A percentile compares a stretch with the other conserved stretches of the same genome.
These are phyloP conservation scores for Artomyces pyxidatus DNA, from an alignment of 768 basidiomycete species.

Conservation along the genomic window DNA sequence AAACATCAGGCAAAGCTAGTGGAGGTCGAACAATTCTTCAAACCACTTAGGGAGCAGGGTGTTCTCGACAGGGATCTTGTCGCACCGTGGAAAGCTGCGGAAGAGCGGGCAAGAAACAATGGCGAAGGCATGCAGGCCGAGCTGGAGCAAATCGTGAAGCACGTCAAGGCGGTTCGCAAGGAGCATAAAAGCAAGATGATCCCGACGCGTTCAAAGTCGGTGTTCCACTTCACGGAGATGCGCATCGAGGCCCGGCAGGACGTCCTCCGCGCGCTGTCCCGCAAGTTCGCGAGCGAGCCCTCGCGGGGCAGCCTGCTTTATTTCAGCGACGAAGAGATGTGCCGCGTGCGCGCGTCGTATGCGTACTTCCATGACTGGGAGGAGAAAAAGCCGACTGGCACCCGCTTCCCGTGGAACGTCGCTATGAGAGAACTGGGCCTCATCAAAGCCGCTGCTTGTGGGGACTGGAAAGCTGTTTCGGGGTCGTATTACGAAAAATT, in stretches of 20 bases:
- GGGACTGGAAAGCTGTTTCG: slow-evolving; percentile 32
- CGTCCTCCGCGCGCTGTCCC: slow-evolving; percentile 34
- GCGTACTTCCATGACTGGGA: slow-evolving; percentile 36
- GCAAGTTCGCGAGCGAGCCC: slow-evolving; percentile 30
- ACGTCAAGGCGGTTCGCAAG: slow-evolving; percentile 29
- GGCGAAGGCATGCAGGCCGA: slow-evolving; percentile 24
- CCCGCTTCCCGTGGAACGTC: slow-evolving; percentile 47
- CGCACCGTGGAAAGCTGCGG: slow-evolving; percentile 31
- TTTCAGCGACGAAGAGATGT: slow-evolving; percentile 25
- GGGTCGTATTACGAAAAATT: slow-evolving; percentile 37
- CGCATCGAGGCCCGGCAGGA: slow-evolving; percentile 43
- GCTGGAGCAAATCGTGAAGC: slow-evolving; percentile 28
- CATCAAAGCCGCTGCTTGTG: slow-evolving; percentile 42
- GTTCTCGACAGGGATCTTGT: slow-evolving; percentile 21
- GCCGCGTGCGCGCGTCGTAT: slow-evolving; percentile 40
- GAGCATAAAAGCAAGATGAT: slow-evolving; percentile 14
- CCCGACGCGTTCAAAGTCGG: no score
- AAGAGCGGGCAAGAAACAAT: slow-evolving; percentile 14
- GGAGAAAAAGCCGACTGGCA: slow-evolving; percentile 7
- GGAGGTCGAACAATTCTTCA: slow-evolving; percentile 25
- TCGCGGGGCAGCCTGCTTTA: slow-evolving; percentile 14
- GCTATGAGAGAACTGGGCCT: slow-evolving; percentile 43
- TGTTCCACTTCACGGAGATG: slow-evolving; percentile 27
- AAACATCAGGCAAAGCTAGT: slow-evolving; percentile 17
- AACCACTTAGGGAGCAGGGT: slow-evolving; percentile 1